Base-by-base conservation (phyloP, 192 early-diverging fungal genomes). In the Linnemannia hyalina region DNA sequence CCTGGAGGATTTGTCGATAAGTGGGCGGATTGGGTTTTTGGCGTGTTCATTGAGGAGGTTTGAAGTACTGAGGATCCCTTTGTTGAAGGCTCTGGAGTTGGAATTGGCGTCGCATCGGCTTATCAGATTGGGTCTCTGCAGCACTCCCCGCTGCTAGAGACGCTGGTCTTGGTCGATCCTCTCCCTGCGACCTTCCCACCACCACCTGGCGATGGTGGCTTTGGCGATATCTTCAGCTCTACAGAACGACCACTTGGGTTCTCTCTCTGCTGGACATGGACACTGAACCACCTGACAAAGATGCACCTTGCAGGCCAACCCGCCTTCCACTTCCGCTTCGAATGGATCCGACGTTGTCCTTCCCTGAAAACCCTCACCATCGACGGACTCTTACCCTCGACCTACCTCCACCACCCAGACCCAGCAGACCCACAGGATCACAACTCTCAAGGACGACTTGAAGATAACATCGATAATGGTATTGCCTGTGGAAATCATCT, bases 231-330 rank as follows among this genome's bases (percentile, higher is more conserved):
- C 26, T 63, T 63, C 26, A 26, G 3, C 1, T 63, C 60, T 11
- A 26, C 15, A 3, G 0, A 26, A 5, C 60, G 1, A 13, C n/a
- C 60, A 32, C 18, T 46, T 0, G 49, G 16, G 16, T 4, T 46
- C 44, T 11, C 16, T 49, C 42, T 76, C 1, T 60, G 57, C 0
- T 78, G 76, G 76, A 78, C 76, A 44, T 83, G 76, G 76, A 83
- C 76, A 15, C 20, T 78, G 41, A 15, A 46, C 10, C 40, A 76
- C 32, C 36, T 78, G 71, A 63, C 22, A 8, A 35, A n/a, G 2
- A 73, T 83, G 1, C 71, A 78, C 0, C 46, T 83, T 15, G 52
- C 65, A 15, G 82, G 72, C 23, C 55, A 26, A 41, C 72, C 82
- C 6, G 76, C 76, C 0, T 49, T 32, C 29, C 63, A 75, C 13